phyloP scores from a whole-genome alignment of 768 basidiomycete species.

The Leccinellum albellum region DNA sequence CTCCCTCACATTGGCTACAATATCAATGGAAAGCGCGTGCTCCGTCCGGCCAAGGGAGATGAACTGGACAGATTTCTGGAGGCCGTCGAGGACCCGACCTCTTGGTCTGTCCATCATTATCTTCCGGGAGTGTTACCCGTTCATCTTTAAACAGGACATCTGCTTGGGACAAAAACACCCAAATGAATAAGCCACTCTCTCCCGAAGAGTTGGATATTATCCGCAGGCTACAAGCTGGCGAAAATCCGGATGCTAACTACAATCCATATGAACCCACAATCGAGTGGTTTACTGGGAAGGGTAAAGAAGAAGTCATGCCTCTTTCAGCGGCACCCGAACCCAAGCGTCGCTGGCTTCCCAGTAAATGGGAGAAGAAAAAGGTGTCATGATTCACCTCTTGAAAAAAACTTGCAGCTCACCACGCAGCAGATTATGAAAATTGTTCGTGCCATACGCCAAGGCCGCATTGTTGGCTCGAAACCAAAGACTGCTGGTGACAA shows the following conservation, averaged over 20 bases:
- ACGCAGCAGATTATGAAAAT: constrained; percentile 93
- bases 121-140: not conserved
- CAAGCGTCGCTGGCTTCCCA: constrained; percentile 93
- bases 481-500: constrained; percentile 65
- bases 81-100: constrained; percentile 85
- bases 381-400: constrained; percentile 36
- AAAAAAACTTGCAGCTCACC: constrained; percentile 2
- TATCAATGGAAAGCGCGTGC: constrained; percentile 88
- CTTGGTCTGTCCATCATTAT: constrained; percentile 58
- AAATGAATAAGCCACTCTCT: constrained; percentile 81
- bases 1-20: constrained; percentile 98
- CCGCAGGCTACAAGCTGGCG: constrained; percentile 79
- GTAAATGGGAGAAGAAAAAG: constrained; percentile 99
- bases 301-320: constrained; percentile 93
- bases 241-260: constrained; percentile 87
- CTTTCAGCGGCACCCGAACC: constrained; percentile 89
- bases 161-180: constrained; percentile 85
- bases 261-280: constrained; percentile 91
- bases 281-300: constrained; percentile 97
- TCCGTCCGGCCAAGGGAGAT: constrained; percentile 92
- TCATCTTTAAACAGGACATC: constrained; percentile 60
- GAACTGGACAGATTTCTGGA: constrained; percentile 95
- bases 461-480: constrained; percentile 87
- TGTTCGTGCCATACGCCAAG: constrained; percentile 95
- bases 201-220: constrained; percentile 94